Evolutionary conservation across 495 filamentous ascomycete species (phyloP).

Genomic region (Talaromyces adpressus): DNA sequence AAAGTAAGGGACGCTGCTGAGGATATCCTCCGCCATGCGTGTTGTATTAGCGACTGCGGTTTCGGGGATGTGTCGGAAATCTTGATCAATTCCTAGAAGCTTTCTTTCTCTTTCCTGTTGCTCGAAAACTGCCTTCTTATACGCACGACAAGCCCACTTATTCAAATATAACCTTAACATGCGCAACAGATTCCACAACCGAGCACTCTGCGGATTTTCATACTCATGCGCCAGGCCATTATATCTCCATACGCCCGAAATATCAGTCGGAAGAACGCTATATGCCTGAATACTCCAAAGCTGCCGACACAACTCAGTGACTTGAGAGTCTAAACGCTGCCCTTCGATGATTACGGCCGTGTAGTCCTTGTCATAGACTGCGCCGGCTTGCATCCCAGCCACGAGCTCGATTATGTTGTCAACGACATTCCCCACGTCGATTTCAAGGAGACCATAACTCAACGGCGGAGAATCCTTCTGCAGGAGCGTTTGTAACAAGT

Average conservation of each 20-base stretch:
- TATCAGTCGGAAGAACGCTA: neutral
- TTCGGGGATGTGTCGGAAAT: neutral
- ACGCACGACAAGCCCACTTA: neutral
- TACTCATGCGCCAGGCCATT: neutral
- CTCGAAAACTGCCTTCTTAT: neutral
- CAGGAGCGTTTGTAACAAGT: neutral
- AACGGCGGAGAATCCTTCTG: neutral
- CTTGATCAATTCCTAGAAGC: neutral
- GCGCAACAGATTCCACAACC: neutral
- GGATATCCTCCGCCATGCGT: neutral
- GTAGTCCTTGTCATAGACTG: neutral
- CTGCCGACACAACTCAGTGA: neutral
- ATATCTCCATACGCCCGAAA: neutral
- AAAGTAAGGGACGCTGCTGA: neutral
- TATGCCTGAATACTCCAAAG: neutral
- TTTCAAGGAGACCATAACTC: neutral
- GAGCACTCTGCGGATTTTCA: neutral
- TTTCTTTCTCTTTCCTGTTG: neutral
- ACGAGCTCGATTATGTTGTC: neutral
- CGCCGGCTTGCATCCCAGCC: neutral
- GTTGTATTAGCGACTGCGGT: neutral
- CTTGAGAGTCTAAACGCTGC: neutral
- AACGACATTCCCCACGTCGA: neutral
- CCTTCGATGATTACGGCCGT: neutral
- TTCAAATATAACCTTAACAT: constrained; percentile 1